Evolutionary conservation across 1,284 basidiomycete species (phyloP).

Genomic region (Trametes polyzona): DNA sequence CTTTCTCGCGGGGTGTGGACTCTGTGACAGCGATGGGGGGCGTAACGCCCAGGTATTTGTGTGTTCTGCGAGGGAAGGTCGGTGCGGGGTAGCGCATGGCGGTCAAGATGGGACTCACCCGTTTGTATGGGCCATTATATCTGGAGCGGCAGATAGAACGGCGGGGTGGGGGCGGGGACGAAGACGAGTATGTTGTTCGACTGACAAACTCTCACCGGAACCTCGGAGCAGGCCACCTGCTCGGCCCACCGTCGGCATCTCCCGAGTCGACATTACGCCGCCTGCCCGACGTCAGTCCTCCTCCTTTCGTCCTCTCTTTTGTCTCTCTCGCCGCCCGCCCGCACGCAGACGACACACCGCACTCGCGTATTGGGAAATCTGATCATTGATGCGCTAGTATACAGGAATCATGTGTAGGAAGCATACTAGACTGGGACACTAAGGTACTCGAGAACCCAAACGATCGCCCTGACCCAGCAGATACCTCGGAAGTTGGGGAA

Average conservation of each 20-base stretch:
- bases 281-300: conserved; percentile 8
- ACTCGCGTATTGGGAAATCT: conserved; percentile 21
- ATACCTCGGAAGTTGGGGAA: conserved; percentile 14
- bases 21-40: conserved; percentile 86
- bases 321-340: background rate
- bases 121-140: conserved; percentile 20
- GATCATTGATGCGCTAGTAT: conserved; percentile 28
- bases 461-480: conserved; percentile 14
- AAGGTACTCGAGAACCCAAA: conserved; percentile 16
- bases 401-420: conserved; percentile 21
- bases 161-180: conserved; percentile 3
- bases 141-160: background rate
- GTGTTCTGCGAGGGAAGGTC: conserved; percentile 1
- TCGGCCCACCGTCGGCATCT: conserved; percentile 18
- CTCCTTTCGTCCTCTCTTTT: background rate
- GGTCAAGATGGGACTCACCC: conserved; percentile 12
- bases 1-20: conserved; percentile 74
- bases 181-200: conserved; percentile 15
- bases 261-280: conserved; percentile 20
- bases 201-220: conserved; percentile 20
- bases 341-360: background rate
- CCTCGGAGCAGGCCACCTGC: conserved; percentile 10
- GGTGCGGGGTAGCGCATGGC: background rate
- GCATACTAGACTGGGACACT: conserved; percentile 16
- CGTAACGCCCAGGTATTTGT: conserved; percentile 73